Percentiles rank a stretch among this genome's conserved stretches.
Conservation (phyloP, 2,329 filamentous ascomycete genomes). For the Penicillium sp. region DNA sequence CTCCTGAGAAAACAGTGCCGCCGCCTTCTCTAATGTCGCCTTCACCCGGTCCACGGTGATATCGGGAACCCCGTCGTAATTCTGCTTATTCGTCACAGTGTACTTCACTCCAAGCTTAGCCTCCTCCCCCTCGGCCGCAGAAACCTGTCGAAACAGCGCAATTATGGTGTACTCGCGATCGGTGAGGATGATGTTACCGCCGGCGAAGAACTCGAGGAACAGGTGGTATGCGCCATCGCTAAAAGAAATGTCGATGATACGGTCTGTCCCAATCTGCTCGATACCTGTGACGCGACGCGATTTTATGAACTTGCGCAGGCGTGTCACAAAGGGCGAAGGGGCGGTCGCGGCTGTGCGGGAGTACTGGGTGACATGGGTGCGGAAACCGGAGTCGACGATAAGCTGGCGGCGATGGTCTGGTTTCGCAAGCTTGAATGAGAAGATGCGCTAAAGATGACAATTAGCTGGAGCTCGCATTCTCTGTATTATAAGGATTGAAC, state of each 20-base stretch:
- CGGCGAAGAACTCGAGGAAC: constrained; percentile 93
- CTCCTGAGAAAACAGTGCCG: constrained; percentile 40
- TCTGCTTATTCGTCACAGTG: constrained; percentile 74
- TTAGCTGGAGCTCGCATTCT: constrained; percentile 9
- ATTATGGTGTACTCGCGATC: constrained; percentile 78
- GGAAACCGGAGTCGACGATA: constrained; percentile 89
- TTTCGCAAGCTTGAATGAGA: constrained; percentile 91
- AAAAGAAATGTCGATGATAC: constrained; percentile 87
- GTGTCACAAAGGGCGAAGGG: constrained; percentile 78
- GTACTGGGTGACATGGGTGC: constrained; percentile 89
- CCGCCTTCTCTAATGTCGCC: constrained; percentile 61
- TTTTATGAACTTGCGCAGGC: constrained; percentile 81
- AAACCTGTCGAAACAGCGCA: constrained; percentile 71
- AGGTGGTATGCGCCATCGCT: constrained; percentile 84
- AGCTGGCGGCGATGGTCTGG: constrained; percentile 84
- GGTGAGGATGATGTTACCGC: constrained; percentile 89
- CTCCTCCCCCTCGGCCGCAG: constrained; percentile 73
- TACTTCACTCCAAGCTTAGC: constrained; percentile 74
- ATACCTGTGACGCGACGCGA: constrained; percentile 77
- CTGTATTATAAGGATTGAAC: constrained; percentile 10
- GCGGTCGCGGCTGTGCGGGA: constrained; percentile 76
- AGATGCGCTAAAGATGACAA: constrained; percentile 59
- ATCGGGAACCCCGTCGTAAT: constrained; percentile 68
- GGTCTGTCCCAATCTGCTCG: constrained; percentile 82
- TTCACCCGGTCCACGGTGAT: constrained; percentile 69